A percentile compares a stretch with the other conserved stretches of the same genome.
Conservation (phyloP, 805 yeast species). For the Priceomyces fermenticarens region DNA sequence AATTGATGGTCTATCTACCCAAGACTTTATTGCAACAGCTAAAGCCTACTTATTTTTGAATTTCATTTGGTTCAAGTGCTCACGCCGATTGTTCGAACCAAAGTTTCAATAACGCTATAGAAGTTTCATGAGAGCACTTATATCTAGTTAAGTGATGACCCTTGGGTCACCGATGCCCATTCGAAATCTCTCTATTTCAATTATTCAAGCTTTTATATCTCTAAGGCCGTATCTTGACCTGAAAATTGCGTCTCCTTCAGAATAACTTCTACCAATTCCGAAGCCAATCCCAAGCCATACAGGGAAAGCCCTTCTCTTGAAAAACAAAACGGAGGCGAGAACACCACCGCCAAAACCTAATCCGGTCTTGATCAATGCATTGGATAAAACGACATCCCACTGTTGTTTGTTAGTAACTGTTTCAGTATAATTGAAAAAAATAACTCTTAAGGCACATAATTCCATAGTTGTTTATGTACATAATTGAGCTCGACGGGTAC, state of each 20-base stretch:
- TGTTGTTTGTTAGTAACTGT: constrained; percentile 13
- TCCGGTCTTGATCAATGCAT: constrained; percentile 91
- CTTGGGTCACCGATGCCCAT: no score
- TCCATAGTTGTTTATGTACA: no score
- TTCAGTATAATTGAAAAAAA: not conserved
- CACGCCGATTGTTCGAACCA: no score
- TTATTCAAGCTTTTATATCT: constrained; percentile 58
- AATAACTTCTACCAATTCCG: constrained; percentile 96
- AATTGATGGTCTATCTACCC: no score
- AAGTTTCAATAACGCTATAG: no score
- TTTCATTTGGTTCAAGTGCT: no score
- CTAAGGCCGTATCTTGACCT: constrained; percentile 77
- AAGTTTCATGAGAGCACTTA: no score
- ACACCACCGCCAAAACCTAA: constrained; percentile 97
- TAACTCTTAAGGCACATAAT: not conserved
- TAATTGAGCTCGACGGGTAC: constrained; percentile 9
- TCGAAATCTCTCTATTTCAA: not conserved
- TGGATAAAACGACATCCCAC: constrained; percentile 97
- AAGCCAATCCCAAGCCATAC: constrained; percentile 97
- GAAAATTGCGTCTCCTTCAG: constrained; percentile 97
- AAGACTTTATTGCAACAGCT: no score
- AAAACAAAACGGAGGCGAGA: constrained; percentile 81
- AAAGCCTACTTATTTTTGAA: no score
- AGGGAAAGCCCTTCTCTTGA: constrained; percentile 94
- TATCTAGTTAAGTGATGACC: no score